Evolutionary conservation across 1,284 basidiomycete genomes (phyloP).

Genomic region (Trichosporon faecale): DNA sequence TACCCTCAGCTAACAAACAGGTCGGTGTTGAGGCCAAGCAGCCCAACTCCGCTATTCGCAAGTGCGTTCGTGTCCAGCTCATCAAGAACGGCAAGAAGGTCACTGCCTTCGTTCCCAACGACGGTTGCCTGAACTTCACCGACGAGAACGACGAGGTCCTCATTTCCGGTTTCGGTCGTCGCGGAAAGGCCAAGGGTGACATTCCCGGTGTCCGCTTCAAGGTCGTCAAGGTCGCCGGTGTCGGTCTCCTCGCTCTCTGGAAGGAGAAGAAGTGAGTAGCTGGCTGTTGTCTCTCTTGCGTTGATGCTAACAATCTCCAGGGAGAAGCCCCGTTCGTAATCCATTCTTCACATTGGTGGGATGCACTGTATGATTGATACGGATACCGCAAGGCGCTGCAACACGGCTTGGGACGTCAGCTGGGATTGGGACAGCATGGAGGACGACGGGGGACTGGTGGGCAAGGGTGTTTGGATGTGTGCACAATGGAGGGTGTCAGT

Average conservation of each 20-base stretch:
- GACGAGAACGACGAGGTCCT: conserved; percentile 99
- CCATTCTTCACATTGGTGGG: conserved; percentile 19
- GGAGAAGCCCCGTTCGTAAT: conserved; percentile 89
- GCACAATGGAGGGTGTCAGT: background rate
- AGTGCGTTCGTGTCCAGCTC: conserved; percentile 99
- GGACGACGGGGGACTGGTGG: background rate
- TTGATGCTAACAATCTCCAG: conserved; percentile 42
- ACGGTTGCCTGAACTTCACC: conserved; percentile 95
- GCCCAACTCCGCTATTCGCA: conserved; percentile 99
- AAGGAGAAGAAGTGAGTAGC: conserved; percentile 88
- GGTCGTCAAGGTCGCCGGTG: conserved; percentile 98
- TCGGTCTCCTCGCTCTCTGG: conserved; percentile 95
- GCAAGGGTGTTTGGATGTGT: background rate
- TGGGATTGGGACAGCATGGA: background rate
- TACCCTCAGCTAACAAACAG: conserved; percentile 27
- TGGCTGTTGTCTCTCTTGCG: background rate
- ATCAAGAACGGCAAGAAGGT: conserved; percentile 99
- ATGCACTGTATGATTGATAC: conserved; percentile 33
- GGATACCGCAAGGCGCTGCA: background rate
- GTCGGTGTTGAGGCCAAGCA: conserved; percentile 66
- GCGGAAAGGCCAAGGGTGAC: conserved; percentile 75
- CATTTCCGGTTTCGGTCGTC: conserved; percentile 99
- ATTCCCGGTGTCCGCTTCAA: conserved; percentile 86
- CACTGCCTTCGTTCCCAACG: conserved; percentile 87
- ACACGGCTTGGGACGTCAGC: background rate